A percentile compares a stretch with the other conserved stretches of the same genome.
Conservation (phyloP, 2,329 filamentous ascomycete species). For the Cyclaneusma minus region DNA sequence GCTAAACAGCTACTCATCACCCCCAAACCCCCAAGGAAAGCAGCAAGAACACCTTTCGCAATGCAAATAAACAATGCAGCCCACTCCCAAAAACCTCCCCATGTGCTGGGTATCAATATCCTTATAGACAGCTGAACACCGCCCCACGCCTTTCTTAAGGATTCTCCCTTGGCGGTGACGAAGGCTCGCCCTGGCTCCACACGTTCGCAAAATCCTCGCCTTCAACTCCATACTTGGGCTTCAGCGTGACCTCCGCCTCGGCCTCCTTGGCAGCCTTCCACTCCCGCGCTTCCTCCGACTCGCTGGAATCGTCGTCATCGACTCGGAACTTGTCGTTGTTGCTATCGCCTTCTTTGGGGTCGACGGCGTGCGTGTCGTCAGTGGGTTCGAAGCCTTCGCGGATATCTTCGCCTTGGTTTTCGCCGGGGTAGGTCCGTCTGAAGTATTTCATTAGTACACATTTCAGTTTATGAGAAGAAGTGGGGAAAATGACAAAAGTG, state of each 20-base stretch:
- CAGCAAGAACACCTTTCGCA: too few relatives aligned
- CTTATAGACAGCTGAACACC: too few relatives aligned
- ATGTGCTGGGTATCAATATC: too few relatives aligned
- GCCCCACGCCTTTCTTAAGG: constrained; percentile 14
- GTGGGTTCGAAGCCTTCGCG: constrained; percentile 36
- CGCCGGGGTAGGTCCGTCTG: constrained; percentile 29
- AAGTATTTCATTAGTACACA: constrained; percentile 3
- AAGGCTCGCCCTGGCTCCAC: constrained; percentile 15
- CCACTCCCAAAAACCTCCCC: too few relatives aligned
- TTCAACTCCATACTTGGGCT: constrained; percentile 19
- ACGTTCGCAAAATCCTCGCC: constrained; percentile 20
- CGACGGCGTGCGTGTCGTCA: constrained; percentile 24
- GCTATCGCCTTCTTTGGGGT: constrained; percentile 26
- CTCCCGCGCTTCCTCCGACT: constrained; percentile 24
- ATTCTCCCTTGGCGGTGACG: constrained; percentile 14
- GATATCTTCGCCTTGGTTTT: constrained; percentile 31
- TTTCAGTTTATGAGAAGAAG: constrained; percentile 2
- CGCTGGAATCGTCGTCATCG: constrained; percentile 18
- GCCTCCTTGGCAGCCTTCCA: constrained; percentile 22
- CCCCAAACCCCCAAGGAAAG: too few relatives aligned
- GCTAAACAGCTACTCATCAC: too few relatives aligned
- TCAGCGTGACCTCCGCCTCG: constrained; percentile 10
- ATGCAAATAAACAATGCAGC: too few relatives aligned
- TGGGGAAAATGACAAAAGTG: neutral
- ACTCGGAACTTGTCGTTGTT: constrained; percentile 16